Base-by-base conservation (phyloP, 768 basidiomycete genomes). In the Russula olivacea region DNA sequence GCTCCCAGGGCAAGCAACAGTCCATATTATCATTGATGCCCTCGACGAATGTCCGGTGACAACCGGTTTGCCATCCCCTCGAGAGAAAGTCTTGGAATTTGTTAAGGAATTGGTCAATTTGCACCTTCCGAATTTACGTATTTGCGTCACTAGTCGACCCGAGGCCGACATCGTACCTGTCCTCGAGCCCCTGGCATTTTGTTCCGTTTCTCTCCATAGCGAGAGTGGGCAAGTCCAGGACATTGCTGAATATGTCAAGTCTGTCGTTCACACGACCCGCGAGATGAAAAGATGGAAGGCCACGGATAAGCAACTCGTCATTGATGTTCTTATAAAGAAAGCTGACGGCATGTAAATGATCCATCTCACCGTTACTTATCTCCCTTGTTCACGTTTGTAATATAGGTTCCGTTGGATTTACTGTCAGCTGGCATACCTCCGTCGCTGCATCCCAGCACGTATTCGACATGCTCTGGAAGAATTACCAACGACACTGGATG, bases 261-360 rank as follows among this genome's bases (percentile, higher is more conserved):
- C 15, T 0, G 2, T 34, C 38, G 45, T 61, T 9, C n/a, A 21
- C 6, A 47, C 47, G 1, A 21, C 41, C 14, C 36, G 5, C 4
- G 41, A 34, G 9, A 61, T 56, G n/a, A 12, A 8, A 34, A 23
- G 17, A 19, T 61, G 61, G 61, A 55, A 19, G 11, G 21, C 8
- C 0, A 21, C 15, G 7, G 45, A 55, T 5, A 55, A 34, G 47
- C 4, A 43, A 11, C 38, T 55, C 8, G 54, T 61, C 4, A 43
- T 56, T 3, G n/a, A 50, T 4, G 47, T 15, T 10, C 61, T 61
- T 23, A 41, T 34, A 0, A 17, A 32, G 1, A 61, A 50, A 28
- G 61, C 61, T 2, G n/a, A 50, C 17, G 61, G 61, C 0, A 61
- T 61, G 61, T 61, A n/a, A 48, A 48, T 3, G 11, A 23, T 43